phyloP scores from a whole-genome alignment of 768 basidiomycete genomes.

The Exidia glandulosa region DNA sequence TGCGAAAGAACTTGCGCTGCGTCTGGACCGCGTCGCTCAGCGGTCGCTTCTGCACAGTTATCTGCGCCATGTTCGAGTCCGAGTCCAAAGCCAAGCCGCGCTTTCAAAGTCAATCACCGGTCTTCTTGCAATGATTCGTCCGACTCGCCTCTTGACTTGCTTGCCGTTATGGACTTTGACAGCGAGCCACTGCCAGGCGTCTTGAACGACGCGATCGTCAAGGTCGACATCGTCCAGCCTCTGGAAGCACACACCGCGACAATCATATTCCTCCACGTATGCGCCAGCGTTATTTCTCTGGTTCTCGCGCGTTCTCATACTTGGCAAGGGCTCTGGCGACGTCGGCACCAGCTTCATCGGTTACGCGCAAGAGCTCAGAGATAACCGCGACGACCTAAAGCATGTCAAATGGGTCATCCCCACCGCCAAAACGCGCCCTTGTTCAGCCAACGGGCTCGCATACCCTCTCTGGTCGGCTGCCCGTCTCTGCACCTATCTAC shows the following conservation, averaged over 20 bases:
- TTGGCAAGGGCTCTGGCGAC: not conserved
- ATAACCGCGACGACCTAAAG: not conserved
- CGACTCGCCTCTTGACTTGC: not conserved
- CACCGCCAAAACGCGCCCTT: no score
- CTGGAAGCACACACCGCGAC: not conserved
- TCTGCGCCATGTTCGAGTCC: conserved; percentile 33
- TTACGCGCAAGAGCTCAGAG: not conserved
- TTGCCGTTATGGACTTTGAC: not conserved
- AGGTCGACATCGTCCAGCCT: not conserved
- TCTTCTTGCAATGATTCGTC: no score
- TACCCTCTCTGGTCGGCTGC: not conserved
- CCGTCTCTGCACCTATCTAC: not conserved
- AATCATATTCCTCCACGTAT: not conserved
- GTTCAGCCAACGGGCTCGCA: not conserved
- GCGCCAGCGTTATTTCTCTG: not conserved
- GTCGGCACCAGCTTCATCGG: not conserved
- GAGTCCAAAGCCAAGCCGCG: not conserved
- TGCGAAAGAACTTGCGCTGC: conserved; percentile 91
- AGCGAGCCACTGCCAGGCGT: not conserved
- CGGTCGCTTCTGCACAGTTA: conserved; percentile 64
- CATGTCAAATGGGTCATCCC: not conserved
- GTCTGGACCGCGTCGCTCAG: conserved; percentile 61
- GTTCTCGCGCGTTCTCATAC: not conserved
- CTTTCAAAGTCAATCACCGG: no score
- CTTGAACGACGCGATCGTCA: not conserved